A percentile compares a stretch with the other conserved stretches of the same genome.
Conservation (phyloP, 148 eudicot genomes). For the Nepenthes gracilis region DNA sequence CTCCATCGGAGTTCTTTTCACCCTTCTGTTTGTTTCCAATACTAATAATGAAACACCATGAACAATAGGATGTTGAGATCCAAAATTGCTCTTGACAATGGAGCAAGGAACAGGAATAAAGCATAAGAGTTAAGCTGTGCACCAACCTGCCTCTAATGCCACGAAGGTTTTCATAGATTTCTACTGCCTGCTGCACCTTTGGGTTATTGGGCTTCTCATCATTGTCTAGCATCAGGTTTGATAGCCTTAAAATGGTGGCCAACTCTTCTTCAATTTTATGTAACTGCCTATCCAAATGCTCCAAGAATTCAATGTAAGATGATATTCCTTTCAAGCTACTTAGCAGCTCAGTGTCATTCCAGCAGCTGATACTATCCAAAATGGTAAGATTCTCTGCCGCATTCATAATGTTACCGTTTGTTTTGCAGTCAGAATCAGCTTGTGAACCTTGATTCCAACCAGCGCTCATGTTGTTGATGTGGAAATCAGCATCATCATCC, state of each 20-base stretch:
- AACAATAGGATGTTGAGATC: background rate
- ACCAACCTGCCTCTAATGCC: slow-evolving; percentile 51
- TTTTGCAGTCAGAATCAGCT: slow-evolving; percentile 2
- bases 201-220: slow-evolving; percentile 3
- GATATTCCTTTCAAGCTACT: slow-evolving; percentile 23
- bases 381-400: slow-evolving; percentile 5
- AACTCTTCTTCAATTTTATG: slow-evolving; percentile 48
- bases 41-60: background rate
- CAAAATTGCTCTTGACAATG: background rate
- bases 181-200: slow-evolving; percentile 31
- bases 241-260: slow-evolving; percentile 27
- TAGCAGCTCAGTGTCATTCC: slow-evolving; percentile 10
- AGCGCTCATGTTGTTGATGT: slow-evolving; percentile 7
- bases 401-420: slow-evolving; percentile 6
- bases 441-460: slow-evolving; percentile 14
- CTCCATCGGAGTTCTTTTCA: too few relatives aligned
- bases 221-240: slow-evolving; percentile 11
- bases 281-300: slow-evolving; percentile 47
- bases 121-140: background rate
- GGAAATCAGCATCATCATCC: slow-evolving; percentile 12
- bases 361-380: slow-evolving; percentile 8
- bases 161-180: slow-evolving; percentile 42
- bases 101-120: background rate
- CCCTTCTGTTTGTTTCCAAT: too few relatives aligned
- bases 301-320: slow-evolving; percentile 46